Conservation (phyloP, 305 asterid genomes). For the Fraxinus sp. region DNA sequence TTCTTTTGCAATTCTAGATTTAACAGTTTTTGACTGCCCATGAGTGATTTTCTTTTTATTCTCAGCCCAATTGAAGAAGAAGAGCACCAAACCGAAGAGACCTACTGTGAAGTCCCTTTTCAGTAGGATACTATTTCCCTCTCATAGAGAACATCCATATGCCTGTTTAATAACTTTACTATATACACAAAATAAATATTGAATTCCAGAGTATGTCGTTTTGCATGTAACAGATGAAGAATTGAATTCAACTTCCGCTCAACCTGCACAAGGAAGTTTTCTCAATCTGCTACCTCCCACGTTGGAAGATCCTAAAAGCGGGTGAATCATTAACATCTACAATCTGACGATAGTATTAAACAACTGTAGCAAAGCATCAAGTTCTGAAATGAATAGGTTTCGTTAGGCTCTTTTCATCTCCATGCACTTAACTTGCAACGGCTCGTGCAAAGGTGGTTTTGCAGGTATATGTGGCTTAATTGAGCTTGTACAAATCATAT, state of each 20-base stretch:
- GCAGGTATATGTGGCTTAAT: constrained; percentile 28
- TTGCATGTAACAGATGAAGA: constrained; percentile 57
- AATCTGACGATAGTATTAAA: constrained; percentile 40
- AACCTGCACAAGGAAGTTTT: constrained; percentile 74
- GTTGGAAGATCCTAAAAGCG: constrained; percentile 44
- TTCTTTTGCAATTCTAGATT: background rate
- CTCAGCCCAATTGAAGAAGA: constrained; percentile 88
- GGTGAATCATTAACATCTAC: constrained; percentile 42
- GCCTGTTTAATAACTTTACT: background rate
- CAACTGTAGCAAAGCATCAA: constrained; percentile 30
- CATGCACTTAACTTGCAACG: constrained; percentile 47
- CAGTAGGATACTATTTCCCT: constrained; percentile 51
- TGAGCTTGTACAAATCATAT: constrained; percentile 54
- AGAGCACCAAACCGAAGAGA: constrained; percentile 79
- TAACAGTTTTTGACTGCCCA: constrained; percentile 13
- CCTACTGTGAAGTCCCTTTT: constrained; percentile 94
- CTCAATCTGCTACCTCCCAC: constrained; percentile 65
- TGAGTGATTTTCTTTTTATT: constrained; percentile 21
- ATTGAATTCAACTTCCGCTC: constrained; percentile 54
- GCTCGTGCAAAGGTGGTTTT: constrained; percentile 37
- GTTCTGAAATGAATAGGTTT: constrained; percentile 34
- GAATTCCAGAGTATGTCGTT: background rate
- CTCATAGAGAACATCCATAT: background rate
- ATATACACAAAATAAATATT: background rate
- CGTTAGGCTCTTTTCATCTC: constrained; percentile 29